Evolutionary conservation across 2,329 filamentous ascomycete genomes (phyloP).

Genomic region (Penicillium sp.): DNA sequence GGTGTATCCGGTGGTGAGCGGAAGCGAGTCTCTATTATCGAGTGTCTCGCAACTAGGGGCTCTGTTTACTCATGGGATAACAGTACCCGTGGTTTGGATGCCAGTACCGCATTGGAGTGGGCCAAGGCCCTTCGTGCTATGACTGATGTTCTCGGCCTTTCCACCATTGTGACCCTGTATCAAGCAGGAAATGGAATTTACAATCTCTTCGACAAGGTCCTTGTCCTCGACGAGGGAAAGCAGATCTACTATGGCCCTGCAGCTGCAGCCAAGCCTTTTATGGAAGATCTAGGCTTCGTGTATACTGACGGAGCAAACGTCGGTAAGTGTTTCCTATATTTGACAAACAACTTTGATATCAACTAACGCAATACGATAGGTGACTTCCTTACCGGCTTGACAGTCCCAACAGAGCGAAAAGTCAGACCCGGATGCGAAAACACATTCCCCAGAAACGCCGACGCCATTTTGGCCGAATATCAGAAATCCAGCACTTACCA

Average conservation of each 20-base stretch:
- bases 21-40: conserved; percentile 14
- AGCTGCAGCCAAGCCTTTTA: conserved; percentile 58
- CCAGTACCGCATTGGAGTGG: conserved; percentile 10
- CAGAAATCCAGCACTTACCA: conserved; percentile 50
- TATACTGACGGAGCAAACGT: conserved; percentile 60
- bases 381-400: conserved; percentile 65
- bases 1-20: conserved; percentile 14
- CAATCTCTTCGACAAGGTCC: conserved; percentile 12
- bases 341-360: not conserved
- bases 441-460: conserved; percentile 43
- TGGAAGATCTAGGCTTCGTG: conserved; percentile 63
- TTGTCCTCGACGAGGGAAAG: conserved; percentile 12
- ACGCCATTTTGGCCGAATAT: conserved; percentile 49
- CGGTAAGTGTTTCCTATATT: not conserved
- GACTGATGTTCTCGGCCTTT: conserved; percentile 9
- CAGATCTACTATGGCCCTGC: conserved; percentile 63
- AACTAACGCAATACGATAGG: conserved; percentile 39
- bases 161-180: conserved; percentile 9
- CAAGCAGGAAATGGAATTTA: conserved; percentile 14
- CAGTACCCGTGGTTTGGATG: conserved; percentile 9
- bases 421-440: conserved; percentile 43
- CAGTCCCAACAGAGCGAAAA: conserved; percentile 52
- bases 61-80: conserved; percentile 12
- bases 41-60: conserved; percentile 7
- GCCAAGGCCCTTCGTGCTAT: conserved; percentile 11